Evolutionary conservation across 768 basidiomycete species (phyloP).

Genomic region (Sutorius australiensis): DNA sequence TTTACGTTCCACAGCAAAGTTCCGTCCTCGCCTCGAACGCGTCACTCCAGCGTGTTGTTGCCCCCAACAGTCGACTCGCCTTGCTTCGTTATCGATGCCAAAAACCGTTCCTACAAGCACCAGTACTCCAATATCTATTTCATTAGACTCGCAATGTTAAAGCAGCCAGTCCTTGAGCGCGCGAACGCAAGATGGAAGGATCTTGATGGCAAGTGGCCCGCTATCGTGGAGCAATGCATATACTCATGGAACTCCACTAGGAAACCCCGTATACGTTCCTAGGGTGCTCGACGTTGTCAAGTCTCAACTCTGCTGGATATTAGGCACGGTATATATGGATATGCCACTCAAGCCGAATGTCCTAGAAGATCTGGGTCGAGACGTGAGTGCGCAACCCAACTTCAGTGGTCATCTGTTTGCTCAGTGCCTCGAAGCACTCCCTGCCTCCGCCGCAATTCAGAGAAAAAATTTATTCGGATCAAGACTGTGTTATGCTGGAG

Average conservation of each 20-base stretch:
- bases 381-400: constrained; percentile 53
- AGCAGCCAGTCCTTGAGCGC: constrained; percentile 43
- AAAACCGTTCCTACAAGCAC: constrained; percentile 55
- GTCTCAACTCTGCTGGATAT: constrained; percentile 80
- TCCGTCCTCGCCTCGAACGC: constrained; percentile 16
- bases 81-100: constrained; percentile 41
- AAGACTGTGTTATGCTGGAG: constrained; percentile 86
- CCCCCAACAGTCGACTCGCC: constrained; percentile 29
- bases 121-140: constrained; percentile 78
- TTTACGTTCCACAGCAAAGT: constrained; percentile 17
- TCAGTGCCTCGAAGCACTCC: constrained; percentile 59
- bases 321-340: constrained; percentile 97
- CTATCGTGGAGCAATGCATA: not conserved
- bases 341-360: constrained; percentile 99
- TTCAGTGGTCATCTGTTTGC: not conserved
- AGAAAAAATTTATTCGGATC: constrained; percentile 68
- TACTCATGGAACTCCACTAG: constrained; percentile 36
- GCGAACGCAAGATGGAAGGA: constrained; percentile 51
- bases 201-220: constrained; percentile 36
- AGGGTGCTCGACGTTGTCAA: constrained; percentile 86
- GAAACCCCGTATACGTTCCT: constrained; percentile 64
- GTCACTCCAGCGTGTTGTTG: constrained; percentile 29
- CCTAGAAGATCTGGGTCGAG: constrained; percentile 89
- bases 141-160: constrained; percentile 49
- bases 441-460: constrained; percentile 79